Base-by-base conservation (phyloP, 257 asterid species). In the Gardenia jasminoides region DNA sequence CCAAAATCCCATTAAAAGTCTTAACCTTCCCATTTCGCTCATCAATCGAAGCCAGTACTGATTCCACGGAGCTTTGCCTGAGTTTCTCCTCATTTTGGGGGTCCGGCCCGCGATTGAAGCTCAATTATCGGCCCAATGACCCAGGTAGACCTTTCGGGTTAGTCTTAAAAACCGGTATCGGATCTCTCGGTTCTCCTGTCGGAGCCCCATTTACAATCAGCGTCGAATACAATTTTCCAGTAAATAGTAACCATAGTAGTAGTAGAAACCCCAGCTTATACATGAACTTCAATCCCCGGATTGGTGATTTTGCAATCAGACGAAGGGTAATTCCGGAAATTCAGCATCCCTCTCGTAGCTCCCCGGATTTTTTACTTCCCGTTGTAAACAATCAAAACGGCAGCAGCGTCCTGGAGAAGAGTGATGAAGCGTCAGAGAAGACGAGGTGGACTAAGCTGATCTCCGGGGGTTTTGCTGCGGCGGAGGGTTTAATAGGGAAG, bases 121-220 rank as follows among this genome's bases (percentile, higher is more conserved):
- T 76, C 16, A 10, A 47, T n/a, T 77, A 67, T 54, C 80, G 67
- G 33, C 80, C 67, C 75, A 77, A 77, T 67, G 50, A 67, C 24
- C 58, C 56, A 8, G 0, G 22, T 44, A 70, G 80, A 52, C 54
- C 67, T 20, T 77, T 77, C 28, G 75, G 75, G 52, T 31, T 77
- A 44, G 75, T 77, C 46, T 22, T 76, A 0, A 76, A 76, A 64
- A 65, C 74, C 1, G 52, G 66, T 3, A 31, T 47, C 48, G 19
- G 80, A 65, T 46, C 61, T 52, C 0, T 50, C 7, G 75, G 58
- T 9, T 67, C 75, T 0, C 80, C 68, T 6, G 3, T 77, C 28
- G 54, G 59, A 67, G 74, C 80, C 12, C 80, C 75, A 44, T 20
- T 77, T 24, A 47, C 68, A 15, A 33, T 77, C 17, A 50, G 75